Evolutionary conservation across 2,329 filamentous ascomycete genomes (phyloP).

Genomic region (Xylariaceae sp.): DNA sequence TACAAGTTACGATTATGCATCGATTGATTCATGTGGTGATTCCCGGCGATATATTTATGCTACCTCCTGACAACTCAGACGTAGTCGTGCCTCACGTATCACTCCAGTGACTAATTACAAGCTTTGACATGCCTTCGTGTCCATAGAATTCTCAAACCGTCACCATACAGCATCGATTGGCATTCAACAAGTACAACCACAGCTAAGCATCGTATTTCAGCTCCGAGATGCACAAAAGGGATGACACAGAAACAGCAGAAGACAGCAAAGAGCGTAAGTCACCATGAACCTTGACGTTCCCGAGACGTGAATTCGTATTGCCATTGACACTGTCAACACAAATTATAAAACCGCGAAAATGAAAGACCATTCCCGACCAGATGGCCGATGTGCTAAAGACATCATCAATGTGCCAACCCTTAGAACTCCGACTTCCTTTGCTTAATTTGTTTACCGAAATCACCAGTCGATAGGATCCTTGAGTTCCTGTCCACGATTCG

Average conservation of each 20-base stretch:
- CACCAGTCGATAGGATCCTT: constrained; percentile 89
- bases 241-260: neutral
- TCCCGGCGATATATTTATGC: too few relatives aligned
- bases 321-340: neutral
- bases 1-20: too few relatives aligned
- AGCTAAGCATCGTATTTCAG: neutral
- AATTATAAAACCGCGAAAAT: neutral
- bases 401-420: neutral
- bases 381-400: neutral
- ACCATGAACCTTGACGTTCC: too few relatives aligned
- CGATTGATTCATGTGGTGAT: too few relatives aligned
- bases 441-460: constrained; percentile 2
- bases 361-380: neutral
- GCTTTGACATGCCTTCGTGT: neutral
- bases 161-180: neutral
- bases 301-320: too few relatives aligned
- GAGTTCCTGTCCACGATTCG: constrained; percentile 79
- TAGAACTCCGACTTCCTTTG: constrained; percentile 5
- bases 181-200: neutral
- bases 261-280: neutral
- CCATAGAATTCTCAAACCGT: neutral
- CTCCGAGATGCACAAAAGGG: neutral
- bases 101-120: too few relatives aligned
- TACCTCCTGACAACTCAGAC: too few relatives aligned
- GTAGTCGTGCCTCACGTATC: too few relatives aligned